Conservation (phyloP, 2,329 filamentous ascomycete species). For the Hypoxylon sp. region DNA sequence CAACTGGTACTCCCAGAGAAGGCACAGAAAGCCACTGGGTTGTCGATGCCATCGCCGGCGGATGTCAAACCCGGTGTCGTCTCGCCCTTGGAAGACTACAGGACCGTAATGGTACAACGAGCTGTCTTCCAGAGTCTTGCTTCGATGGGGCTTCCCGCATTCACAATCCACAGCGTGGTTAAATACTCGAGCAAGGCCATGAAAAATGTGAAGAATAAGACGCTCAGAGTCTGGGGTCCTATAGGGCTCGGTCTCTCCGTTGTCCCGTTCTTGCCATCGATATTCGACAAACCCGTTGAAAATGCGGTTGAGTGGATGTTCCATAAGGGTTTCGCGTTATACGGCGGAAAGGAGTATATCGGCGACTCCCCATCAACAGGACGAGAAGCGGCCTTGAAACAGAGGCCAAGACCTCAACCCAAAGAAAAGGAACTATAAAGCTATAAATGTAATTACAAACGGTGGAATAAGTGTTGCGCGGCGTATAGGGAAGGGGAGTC, state of each 20-base stretch:
- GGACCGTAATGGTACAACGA: constrained; percentile 90
- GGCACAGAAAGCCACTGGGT: constrained; percentile 64
- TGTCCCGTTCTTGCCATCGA: constrained; percentile 84
- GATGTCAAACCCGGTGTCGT: constrained; percentile 59
- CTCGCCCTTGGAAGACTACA: constrained; percentile 87
- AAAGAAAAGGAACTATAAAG: constrained; percentile 54
- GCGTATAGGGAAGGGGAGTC: constrained; percentile 36
- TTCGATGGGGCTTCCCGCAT: constrained; percentile 92
- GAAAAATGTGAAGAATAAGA: constrained; percentile 82
- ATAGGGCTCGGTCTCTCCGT: constrained; percentile 85
- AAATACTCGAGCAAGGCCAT: constrained; percentile 88
- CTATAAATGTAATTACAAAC: constrained; percentile 3
- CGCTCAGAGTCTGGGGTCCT: constrained; percentile 85
- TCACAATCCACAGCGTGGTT: constrained; percentile 94
- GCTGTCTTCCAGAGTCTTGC: constrained; percentile 92
- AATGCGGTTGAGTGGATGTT: constrained; percentile 91
- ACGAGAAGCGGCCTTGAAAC: constrained; percentile 61
- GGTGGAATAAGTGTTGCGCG: constrained; percentile 13
- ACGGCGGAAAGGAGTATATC: constrained; percentile 73
- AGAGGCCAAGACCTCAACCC: constrained; percentile 62
- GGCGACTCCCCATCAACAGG: constrained; percentile 68
- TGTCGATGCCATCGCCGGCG: constrained; percentile 53
- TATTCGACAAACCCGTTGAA: constrained; percentile 95
- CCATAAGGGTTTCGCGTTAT: constrained; percentile 80
- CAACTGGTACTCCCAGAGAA: constrained; percentile 67